A percentile compares a stretch with the other conserved stretches of the same genome.
These are phyloP conservation scores for Rhododendron ferrugineum DNA, from an alignment of 148 eudicot species.

Conservation along the genomic window DNA sequence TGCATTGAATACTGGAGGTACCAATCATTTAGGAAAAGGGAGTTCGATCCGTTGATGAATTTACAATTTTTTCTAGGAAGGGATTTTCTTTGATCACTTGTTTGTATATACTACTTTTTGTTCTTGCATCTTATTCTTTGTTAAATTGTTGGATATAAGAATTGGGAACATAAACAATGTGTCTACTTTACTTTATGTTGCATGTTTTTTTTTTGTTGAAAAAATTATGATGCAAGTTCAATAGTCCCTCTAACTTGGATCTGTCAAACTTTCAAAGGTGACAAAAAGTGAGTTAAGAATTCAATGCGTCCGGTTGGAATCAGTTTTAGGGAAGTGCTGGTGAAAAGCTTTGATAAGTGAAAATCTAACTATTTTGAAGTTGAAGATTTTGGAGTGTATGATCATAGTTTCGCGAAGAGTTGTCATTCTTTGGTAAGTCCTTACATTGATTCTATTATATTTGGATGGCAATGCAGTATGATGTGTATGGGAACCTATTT, in stretches of 20 bases:
- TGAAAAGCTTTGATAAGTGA: not conserved
- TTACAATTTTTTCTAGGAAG: not conserved
- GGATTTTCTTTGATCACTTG: not conserved
- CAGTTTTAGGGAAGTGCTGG: not conserved
- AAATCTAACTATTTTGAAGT: not conserved
- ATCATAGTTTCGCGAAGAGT: not conserved
- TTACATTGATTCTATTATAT: conserved; percentile 16
- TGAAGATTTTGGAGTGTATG: not conserved
- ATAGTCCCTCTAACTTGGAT: not conserved
- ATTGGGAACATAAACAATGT: not conserved
- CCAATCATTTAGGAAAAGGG: not conserved
- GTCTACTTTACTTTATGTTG: not conserved
- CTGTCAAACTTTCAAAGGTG: not conserved
- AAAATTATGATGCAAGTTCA: not conserved
- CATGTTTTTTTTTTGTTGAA: not conserved
- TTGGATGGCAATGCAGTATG: conserved; percentile 37
- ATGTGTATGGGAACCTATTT: conserved; percentile 53
- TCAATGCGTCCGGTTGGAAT: not conserved
- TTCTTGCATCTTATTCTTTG: not conserved
- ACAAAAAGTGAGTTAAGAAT: not conserved
- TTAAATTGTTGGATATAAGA: not conserved
- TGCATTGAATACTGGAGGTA: not conserved
- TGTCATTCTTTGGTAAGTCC: not conserved
- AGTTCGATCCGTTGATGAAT: not conserved
- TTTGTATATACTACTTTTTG: not conserved